Evolutionary conservation across 2,329 filamentous ascomycete genomes (phyloP).

Genomic region (Aciculosporium take): DNA sequence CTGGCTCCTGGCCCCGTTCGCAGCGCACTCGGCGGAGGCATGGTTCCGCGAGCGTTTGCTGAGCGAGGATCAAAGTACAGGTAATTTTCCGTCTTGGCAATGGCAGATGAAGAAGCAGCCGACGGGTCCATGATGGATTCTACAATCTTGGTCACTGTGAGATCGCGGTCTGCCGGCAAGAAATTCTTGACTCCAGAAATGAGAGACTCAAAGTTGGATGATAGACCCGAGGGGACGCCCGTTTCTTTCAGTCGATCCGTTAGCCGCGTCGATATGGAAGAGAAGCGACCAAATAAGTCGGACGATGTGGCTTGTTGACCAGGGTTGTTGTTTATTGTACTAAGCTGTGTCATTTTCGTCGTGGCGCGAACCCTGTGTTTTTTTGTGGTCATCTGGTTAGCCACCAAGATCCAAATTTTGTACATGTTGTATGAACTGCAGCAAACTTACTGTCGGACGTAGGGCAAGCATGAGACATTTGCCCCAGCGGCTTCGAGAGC

Average conservation of each 20-base stretch:
- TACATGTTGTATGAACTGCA: background rate
- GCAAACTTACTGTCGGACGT: conserved; percentile 67
- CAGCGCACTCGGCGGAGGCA: conserved; percentile 62
- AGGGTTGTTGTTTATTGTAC: conserved; percentile 61
- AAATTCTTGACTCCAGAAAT: conserved; percentile 97
- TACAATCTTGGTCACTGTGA: conserved; percentile 94
- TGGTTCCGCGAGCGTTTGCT: conserved; percentile 80
- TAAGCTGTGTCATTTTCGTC: conserved; percentile 96
- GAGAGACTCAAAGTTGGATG: conserved; percentile 79
- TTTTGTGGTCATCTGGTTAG: conserved; percentile 10
- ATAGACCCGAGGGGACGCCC: conserved; percentile 52
- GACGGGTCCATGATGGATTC: conserved; percentile 96
- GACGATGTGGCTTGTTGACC: conserved; percentile 46
- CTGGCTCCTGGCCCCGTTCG: conserved; percentile 27
- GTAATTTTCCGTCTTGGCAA: conserved; percentile 92
- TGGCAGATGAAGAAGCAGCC: conserved; percentile 76
- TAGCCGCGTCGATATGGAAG: conserved; percentile 76
- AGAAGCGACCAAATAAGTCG: conserved; percentile 87
- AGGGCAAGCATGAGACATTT: conserved; percentile 65
- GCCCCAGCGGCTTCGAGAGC: conserved; percentile 62
- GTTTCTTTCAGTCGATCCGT: conserved; percentile 92
- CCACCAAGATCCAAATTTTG: background rate
- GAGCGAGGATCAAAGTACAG: conserved; percentile 94
- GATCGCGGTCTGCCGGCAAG: conserved; percentile 85
- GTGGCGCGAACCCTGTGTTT: conserved; percentile 64